Percentiles rank a stretch among this genome's conserved stretches.
Conservation (phyloP, 2,329 filamentous ascomycete species). For the Lachnellula willkommii region DNA sequence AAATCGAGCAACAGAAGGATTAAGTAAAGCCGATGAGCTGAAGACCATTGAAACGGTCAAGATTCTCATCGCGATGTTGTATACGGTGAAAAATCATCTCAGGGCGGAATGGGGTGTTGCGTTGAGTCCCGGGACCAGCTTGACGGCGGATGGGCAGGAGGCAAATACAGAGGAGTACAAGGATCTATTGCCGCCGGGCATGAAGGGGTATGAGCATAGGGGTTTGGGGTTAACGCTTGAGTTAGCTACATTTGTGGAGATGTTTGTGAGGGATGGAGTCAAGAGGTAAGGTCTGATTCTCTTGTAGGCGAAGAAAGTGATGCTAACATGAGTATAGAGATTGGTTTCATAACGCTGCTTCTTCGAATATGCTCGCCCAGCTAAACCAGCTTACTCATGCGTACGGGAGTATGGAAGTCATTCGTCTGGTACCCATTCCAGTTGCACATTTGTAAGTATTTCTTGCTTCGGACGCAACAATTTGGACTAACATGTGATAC, state of each 20-base stretch:
- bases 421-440: slow-evolving; percentile 57
- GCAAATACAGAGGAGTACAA: slow-evolving; percentile 43
- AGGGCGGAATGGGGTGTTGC: slow-evolving; percentile 56
- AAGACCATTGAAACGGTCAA: slow-evolving; percentile 54
- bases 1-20: slow-evolving; percentile 4
- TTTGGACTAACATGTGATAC: neutral
- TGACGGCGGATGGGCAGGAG: slow-evolving; percentile 29
- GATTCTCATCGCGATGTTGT: slow-evolving; percentile 55
- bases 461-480: neutral
- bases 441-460: slow-evolving; percentile 48
- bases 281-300: slow-evolving; percentile 31
- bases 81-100: slow-evolving; percentile 59
- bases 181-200: slow-evolving; percentile 43
- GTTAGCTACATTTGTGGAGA: slow-evolving; percentile 53
- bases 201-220: slow-evolving; percentile 51
- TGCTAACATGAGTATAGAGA: slow-evolving; percentile 31
- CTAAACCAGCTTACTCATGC: slow-evolving; percentile 52
- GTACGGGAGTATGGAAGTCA: slow-evolving; percentile 61
- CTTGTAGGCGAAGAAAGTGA: neutral
- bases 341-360: slow-evolving; percentile 56
- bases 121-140: slow-evolving; percentile 23
- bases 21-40: slow-evolving; percentile 24
- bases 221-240: slow-evolving; percentile 57
- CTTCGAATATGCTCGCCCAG: slow-evolving; percentile 52
- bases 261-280: slow-evolving; percentile 52